A percentile compares a stretch with the other conserved stretches of the same genome.
Conservation (phyloP, 768 basidiomycete genomes). For the Podaxis pistillaris region DNA sequence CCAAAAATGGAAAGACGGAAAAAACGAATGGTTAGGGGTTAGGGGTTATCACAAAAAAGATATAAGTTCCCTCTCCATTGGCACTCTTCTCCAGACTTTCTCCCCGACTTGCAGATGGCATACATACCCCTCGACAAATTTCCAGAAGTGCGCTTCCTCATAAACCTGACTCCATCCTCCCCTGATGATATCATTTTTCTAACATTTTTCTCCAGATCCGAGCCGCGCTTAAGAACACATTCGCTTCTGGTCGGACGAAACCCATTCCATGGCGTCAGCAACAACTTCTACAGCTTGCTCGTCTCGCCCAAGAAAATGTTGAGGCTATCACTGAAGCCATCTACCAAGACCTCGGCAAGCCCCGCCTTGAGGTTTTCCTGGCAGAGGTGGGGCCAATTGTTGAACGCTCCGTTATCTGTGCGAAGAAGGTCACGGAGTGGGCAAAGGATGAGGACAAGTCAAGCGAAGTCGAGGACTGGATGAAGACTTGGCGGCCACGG, state of each 20-base stretch:
- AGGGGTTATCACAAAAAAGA: no score
- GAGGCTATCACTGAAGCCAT: conserved; percentile 50
- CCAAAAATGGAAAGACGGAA: no score
- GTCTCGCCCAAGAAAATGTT: conserved; percentile 60
- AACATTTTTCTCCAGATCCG: not conserved
- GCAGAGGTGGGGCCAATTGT: conserved; percentile 47
- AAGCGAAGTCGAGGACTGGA: conserved; percentile 38
- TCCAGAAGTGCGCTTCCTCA: not conserved
- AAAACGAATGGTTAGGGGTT: no score
- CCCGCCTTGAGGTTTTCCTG: conserved; percentile 37
- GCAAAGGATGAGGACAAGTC: conserved; percentile 38
- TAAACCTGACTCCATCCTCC: not conserved
- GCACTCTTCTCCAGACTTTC: no score
- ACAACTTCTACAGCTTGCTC: conserved; percentile 64
- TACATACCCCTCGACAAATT: conserved; percentile 2
- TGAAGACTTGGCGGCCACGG: conserved; percentile 51
- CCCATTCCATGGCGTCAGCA: conserved; percentile 58
- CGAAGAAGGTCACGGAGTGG: conserved; percentile 60
- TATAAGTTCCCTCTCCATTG: no score
- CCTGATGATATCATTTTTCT: not conserved
- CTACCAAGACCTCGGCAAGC: conserved; percentile 47
- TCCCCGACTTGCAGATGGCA: no score
- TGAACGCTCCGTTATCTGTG: conserved; percentile 39
- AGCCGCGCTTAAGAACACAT: conserved; percentile 3
- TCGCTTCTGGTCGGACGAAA: conserved; percentile 14